Evolutionary conservation across 306 rosid genomes (phyloP).

Genomic region (Bauhinia variegata): DNA sequence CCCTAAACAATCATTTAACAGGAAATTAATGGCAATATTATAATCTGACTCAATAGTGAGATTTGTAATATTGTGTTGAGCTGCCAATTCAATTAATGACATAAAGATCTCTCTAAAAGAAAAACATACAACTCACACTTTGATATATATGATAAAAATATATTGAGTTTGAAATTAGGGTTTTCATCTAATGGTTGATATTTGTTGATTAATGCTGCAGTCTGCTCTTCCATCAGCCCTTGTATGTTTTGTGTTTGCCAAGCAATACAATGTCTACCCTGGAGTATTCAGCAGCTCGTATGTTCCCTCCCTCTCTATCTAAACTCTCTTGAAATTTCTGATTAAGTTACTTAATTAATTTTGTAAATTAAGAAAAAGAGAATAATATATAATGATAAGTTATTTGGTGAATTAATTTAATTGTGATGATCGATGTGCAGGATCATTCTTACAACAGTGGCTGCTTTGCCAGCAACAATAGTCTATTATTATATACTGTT

Average conservation of each 20-base stretch:
- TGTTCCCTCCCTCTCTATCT: too few species aligned
- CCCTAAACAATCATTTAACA: too few species aligned
- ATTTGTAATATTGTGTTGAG: too few species aligned
- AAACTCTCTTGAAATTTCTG: neutral
- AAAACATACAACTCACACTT: too few species aligned
- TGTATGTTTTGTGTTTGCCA: constrained; percentile 30
- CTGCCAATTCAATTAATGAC: too few species aligned
- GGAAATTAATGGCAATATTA: too few species aligned
- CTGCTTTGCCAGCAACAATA: constrained; percentile 19
- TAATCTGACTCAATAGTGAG: too few species aligned
- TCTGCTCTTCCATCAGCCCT: constrained; percentile 39
- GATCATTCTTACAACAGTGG: constrained; percentile 11
- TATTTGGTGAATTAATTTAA: neutral
- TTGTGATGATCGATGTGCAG: too few species aligned
- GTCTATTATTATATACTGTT: neutral
- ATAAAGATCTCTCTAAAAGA: too few species aligned
- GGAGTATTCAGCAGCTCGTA: constrained; percentile 35
- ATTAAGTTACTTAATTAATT: too few species aligned
- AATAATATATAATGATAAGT: neutral
- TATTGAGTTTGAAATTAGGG: too few species aligned
- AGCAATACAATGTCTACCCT: constrained; percentile 35
- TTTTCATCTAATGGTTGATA: neutral
- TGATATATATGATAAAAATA: too few species aligned
- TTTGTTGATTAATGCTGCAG: constrained; percentile 23
- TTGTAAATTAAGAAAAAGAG: neutral